A percentile compares a stretch with the other conserved stretches of the same genome.
Evolutionary conservation across 805 yeast species (phyloP).

Genomic region (Monosporozyma servazzii): DNA sequence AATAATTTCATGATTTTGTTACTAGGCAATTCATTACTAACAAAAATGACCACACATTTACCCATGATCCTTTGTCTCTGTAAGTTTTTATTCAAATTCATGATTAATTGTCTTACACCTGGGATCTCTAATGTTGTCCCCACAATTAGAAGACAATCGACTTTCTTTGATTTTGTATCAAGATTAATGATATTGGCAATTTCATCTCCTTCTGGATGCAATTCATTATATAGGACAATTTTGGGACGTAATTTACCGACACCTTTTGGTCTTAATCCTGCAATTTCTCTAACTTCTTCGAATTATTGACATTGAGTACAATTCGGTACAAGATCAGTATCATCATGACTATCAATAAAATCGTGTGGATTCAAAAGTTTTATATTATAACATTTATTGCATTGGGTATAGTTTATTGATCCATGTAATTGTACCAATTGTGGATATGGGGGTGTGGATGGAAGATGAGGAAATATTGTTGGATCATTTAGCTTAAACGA

Average conservation of each 20-base stretch:
- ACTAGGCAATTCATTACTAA: conserved; percentile 48
- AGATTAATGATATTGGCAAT: conserved; percentile 66
- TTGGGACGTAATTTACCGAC: conserved; percentile 56
- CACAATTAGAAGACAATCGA: conserved; percentile 72
- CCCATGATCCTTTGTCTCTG: conserved; percentile 31
- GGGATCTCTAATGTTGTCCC: conserved; percentile 84
- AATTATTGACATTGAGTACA: conserved; percentile 61
- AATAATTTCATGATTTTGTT: conserved; percentile 41
- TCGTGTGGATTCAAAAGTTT: conserved; percentile 44
- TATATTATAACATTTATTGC: conserved; percentile 64
- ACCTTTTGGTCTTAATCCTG: conserved; percentile 58
- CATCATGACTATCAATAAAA: conserved; percentile 26
- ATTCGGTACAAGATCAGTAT: conserved; percentile 32
- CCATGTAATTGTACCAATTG: conserved; percentile 79
- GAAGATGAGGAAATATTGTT: conserved; percentile 36
- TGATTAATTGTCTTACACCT: conserved; percentile 54
- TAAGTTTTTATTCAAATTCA: conserved; percentile 49
- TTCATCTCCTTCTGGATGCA: conserved; percentile 80
- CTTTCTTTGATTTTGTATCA: conserved; percentile 48
- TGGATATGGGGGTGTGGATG: conserved; percentile 34
- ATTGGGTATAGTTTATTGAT: conserved; percentile 58
- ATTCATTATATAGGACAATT: conserved; percentile 62
- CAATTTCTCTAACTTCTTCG: conserved; percentile 45
- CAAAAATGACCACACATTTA: conserved; percentile 56
- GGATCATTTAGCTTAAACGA: conserved; percentile 26